Evolutionary conservation across 2,329 filamentous ascomycete species (phyloP), one percentile per base, ranked within the genome.

Genomic region (Neocucurbitaria cava): DNA sequence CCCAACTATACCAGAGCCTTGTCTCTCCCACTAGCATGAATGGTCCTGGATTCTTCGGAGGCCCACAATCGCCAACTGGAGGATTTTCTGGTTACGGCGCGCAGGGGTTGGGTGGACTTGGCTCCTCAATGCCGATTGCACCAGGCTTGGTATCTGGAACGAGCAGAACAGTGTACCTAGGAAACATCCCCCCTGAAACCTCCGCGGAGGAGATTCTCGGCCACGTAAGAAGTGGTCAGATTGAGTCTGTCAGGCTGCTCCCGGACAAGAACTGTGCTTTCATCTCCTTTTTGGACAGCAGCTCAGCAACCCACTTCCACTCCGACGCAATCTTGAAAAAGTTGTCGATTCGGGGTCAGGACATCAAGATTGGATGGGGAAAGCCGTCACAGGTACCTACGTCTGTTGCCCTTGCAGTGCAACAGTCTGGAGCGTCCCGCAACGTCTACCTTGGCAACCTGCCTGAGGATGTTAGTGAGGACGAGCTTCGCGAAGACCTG

Each of bases 191-290:
- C n/a, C 91, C 93, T 23, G 95, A 99, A 80, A 99, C 95, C 7
- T 89, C 91, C 45, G 94, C 95, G 8, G 95, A 99, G 79, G 95
- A 99, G 79, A 96, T 99, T 61, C 82, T 99, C 51, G 90, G 93
- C 61, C 95, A 99, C 72, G 95, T 99, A 56, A 87, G 95, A 61
- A 98, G 95, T 77, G 95, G 95, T 21, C 95, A 98, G 76, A 98
- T 99, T 70, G 95, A 99, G 81, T 98, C 95, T n/a, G 95, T 99
- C 48, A 90, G 95, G 67, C 85, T 99, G 62, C 83, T 99, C 50
- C 92, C 94, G 21, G 95, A 99, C 80, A 99, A 98, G 91, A 99
- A 98, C 84, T 99, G 95, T 74, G 95, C 95, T 54, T 99, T 99
- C 83, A 98, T 99, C 75, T 99, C 95, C 7, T 99, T 99, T 82